phyloP scores from a whole-genome alignment of 2,329 filamentous ascomycete genomes.

The Scedosporium aurantiacum region DNA sequence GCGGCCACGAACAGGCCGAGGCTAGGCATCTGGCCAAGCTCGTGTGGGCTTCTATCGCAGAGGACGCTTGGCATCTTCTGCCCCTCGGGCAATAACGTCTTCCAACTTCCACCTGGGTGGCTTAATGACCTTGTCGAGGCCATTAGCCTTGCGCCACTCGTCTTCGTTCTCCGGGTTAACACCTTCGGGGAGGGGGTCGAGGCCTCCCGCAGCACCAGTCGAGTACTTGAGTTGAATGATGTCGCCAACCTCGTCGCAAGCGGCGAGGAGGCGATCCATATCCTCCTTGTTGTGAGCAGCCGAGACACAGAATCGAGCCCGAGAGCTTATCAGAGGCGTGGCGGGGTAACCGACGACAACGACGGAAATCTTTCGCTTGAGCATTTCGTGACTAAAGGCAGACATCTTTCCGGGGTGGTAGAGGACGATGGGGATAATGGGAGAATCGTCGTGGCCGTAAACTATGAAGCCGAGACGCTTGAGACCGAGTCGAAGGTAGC shows the following conservation, averaged over 20 bases:
- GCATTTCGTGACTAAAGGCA: constrained; percentile 97
- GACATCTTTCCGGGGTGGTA: constrained; percentile 99
- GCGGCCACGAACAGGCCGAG: not conserved
- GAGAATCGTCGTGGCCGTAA: constrained; percentile 94
- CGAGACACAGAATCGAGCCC: constrained; percentile 91
- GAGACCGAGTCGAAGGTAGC: constrained; percentile 91
- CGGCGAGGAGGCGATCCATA: constrained; percentile 75
- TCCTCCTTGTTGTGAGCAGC: constrained; percentile 98
- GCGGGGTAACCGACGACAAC: constrained; percentile 96
- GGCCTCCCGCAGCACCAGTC: constrained; percentile 85
- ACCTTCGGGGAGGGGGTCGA: constrained; percentile 62
- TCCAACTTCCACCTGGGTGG: constrained; percentile 77
- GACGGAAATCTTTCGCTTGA: constrained; percentile 92
- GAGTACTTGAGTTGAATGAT: constrained; percentile 93
- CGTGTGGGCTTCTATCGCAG: constrained; percentile 42
- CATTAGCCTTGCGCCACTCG: constrained; percentile 50
- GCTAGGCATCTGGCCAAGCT: not conserved
- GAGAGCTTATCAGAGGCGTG: constrained; percentile 87
- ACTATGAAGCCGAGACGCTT: constrained; percentile 96
- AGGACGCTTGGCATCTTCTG: constrained; percentile 62
- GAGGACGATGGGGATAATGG: constrained; percentile 86
- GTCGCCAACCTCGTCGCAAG: constrained; percentile 88
- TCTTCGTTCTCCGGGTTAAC: constrained; percentile 61
- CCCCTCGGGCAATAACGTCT: constrained; percentile 65
- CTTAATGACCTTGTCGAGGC: constrained; percentile 60